These are phyloP conservation scores for Mortierella sp. DNA, from an alignment of 371 early-diverging fungal genomes.

Conservation along the genomic window DNA sequence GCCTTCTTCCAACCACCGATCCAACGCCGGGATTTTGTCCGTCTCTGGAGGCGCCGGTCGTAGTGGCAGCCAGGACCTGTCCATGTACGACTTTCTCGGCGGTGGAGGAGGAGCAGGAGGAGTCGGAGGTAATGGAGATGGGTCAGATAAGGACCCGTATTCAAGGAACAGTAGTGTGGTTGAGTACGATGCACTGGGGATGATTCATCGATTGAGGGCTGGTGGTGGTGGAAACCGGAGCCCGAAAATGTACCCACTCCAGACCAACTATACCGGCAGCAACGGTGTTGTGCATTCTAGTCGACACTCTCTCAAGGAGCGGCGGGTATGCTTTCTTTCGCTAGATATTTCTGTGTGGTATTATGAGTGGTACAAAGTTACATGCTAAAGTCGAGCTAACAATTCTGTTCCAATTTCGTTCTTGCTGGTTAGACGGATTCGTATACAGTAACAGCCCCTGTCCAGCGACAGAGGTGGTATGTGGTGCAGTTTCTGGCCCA, in stretches of 20 bases:
- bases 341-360: not conserved
- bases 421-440: constrained; percentile 37
- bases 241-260: constrained; percentile 24
- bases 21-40: constrained; percentile 10
- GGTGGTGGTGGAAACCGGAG: not conserved
- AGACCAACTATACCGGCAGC: not conserved
- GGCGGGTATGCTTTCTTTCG: constrained; percentile 11
- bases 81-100: not conserved
- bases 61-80: not conserved
- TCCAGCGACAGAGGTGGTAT: constrained; percentile 52
- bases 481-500: constrained; percentile 45
- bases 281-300: not conserved
- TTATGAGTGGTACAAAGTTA: not conserved
- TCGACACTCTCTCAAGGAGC: constrained; percentile 19
- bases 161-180: constrained; percentile 34
- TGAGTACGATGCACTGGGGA: not conserved
- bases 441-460: constrained; percentile 44
- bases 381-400: not conserved
- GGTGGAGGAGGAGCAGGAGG: not conserved
- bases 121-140: not conserved
- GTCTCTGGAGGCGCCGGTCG: not conserved
- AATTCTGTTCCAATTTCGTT: not conserved
- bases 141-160: constrained; percentile 1
- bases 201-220: not conserved
- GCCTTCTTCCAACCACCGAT: constrained; percentile 12